Evolutionary conservation across 441 rosid species (phyloP).

Genomic region (Croton laevigatus): DNA sequence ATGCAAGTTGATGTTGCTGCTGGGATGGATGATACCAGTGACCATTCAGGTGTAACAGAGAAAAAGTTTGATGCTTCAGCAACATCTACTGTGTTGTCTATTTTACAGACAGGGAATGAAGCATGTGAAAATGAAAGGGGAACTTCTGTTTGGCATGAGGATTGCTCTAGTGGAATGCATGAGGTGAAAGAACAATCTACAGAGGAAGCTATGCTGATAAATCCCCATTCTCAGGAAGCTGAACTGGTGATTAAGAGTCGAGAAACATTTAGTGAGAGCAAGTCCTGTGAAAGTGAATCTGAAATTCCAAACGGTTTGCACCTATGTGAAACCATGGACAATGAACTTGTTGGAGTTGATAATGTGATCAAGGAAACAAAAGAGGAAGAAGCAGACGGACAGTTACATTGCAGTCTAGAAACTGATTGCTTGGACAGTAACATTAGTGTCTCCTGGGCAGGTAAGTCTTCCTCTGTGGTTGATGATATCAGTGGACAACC

Average conservation of each 20-base stretch:
- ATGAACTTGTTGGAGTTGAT: conserved; percentile 29
- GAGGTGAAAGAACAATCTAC: conserved; percentile 21
- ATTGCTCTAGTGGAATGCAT: conserved; percentile 17
- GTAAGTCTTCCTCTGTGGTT: conserved; percentile 18
- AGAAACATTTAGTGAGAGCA: conserved; percentile 24
- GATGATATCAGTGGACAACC: conserved; percentile 30
- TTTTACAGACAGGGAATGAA: conserved; percentile 27
- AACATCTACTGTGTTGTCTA: conserved; percentile 6
- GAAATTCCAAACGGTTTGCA: conserved; percentile 20
- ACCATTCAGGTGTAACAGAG: conserved; percentile 20
- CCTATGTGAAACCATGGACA: conserved; percentile 27
- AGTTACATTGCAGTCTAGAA: conserved; percentile 14
- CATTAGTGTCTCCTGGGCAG: conserved; percentile 13
- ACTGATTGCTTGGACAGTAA: conserved; percentile 19
- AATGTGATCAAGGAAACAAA: conserved; percentile 11
- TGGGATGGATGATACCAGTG: conserved; percentile 15
- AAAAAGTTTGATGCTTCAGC: conserved; percentile 13
- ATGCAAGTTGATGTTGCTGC: conserved; percentile 24
- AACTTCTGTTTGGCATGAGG: conserved; percentile 19
- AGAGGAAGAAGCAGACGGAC: conserved; percentile 21
- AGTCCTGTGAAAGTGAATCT: conserved; percentile 18
- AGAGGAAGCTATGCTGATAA: conserved; percentile 25
- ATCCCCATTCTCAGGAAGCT: conserved; percentile 30
- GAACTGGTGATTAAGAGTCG: conserved; percentile 26
- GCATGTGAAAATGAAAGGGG: conserved; percentile 24